Evolutionary conservation across 306 rosid genomes (phyloP).

Genomic region (Adenanthera pavonina): DNA sequence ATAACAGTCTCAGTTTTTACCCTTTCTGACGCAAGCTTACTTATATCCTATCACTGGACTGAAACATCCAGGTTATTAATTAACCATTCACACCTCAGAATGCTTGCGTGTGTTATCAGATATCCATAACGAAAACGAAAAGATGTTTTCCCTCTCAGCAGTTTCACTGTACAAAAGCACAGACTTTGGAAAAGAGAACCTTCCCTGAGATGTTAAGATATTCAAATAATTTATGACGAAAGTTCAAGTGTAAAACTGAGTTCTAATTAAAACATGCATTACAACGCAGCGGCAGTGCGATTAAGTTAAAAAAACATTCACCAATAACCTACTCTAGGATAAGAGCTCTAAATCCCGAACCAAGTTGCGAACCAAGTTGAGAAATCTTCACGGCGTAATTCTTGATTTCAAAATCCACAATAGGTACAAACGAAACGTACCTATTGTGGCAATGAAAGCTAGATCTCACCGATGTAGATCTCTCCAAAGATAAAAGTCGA

Average conservation of each 20-base stretch:
- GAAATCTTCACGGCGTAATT: too few species aligned
- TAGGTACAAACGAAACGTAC: too few species aligned
- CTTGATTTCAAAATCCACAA: too few species aligned
- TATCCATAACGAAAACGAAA: not conserved
- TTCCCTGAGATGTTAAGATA: not conserved
- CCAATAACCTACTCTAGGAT: too few species aligned
- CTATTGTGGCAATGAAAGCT: too few species aligned
- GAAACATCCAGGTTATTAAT: constrained; percentile 1
- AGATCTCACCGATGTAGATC: too few species aligned
- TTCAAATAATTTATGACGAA: not conserved
- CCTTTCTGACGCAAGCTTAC: constrained; percentile 4
- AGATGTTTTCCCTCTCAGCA: not conserved
- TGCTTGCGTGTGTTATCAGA: not conserved
- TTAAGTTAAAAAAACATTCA: too few species aligned
- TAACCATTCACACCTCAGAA: not conserved
- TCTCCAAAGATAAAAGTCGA: too few species aligned
- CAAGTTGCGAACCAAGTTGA: too few species aligned
- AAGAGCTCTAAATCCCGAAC: too few species aligned
- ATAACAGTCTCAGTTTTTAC: constrained; percentile 19
- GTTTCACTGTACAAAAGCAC: not conserved
- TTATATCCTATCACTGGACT: not conserved
- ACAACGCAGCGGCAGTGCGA: too few species aligned
- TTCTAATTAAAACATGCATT: too few species aligned
- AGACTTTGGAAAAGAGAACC: not conserved
- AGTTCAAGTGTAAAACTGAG: not conserved